Percentiles rank a stretch among this genome's conserved stretches.
Evolutionary conservation across 202 grass and related monocot genomes (phyloP).

Genomic region (Bolboschoenoplectus hybrid): DNA sequence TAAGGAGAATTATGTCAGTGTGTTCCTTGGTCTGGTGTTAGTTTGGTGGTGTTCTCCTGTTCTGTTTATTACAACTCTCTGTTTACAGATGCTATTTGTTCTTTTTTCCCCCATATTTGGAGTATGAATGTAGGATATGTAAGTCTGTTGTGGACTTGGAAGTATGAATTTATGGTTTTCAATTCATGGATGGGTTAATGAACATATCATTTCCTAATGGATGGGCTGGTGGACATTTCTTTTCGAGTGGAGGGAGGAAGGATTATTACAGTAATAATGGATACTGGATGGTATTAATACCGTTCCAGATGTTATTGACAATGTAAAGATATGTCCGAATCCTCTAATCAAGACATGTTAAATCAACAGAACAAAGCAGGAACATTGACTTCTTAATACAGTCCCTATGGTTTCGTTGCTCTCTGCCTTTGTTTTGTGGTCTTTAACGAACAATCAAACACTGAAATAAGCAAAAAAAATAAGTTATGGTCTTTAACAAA

Average conservation of each 20-base stretch:
- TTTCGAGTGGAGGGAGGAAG: not conserved
- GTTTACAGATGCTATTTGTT: not conserved
- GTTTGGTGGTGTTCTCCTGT: constrained; percentile 14
- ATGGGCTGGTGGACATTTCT: not conserved
- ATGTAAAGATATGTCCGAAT: not conserved
- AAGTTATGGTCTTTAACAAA: too few relatives aligned
- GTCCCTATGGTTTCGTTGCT: too few relatives aligned
- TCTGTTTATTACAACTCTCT: constrained; percentile 29
- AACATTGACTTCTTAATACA: not conserved
- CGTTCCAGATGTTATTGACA: not conserved
- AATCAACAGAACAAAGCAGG: not conserved
- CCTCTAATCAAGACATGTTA: not conserved
- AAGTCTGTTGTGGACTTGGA: not conserved
- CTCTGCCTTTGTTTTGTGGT: too few relatives aligned
- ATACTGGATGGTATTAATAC: not conserved
- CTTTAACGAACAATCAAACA: too few relatives aligned
- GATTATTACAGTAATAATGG: too few relatives aligned
- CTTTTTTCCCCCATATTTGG: constrained; percentile 1
- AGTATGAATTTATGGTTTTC: constrained; percentile 20
- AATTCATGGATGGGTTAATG: not conserved
- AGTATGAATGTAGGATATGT: constrained; percentile 30
- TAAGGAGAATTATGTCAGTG: constrained; percentile 35
- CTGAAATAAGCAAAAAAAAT: too few relatives aligned
- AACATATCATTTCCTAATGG: not conserved
- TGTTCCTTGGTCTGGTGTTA: constrained; percentile 9